phyloP scores from a whole-genome alignment of 805 yeast genomes.

The Candida palmyrensis region DNA sequence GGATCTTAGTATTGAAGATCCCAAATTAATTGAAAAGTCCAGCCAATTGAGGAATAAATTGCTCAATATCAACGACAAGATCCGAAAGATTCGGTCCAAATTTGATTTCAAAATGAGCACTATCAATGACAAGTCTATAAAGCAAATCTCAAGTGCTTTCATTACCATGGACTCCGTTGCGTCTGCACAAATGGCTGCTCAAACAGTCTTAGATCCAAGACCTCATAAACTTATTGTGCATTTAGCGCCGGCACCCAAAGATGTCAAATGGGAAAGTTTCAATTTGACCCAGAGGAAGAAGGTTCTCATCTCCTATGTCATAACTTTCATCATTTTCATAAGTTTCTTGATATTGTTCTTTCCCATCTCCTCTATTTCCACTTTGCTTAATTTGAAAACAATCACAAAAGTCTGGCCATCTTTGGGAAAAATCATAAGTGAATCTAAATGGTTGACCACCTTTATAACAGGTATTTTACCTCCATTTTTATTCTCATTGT shows the following conservation, averaged over 20 bases:
- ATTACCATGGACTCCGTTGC: slow-evolving; percentile 46
- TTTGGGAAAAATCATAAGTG: slow-evolving; percentile 46
- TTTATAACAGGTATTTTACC: slow-evolving; percentile 60
- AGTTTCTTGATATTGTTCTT: slow-evolving; percentile 49
- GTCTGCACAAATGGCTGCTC: slow-evolving; percentile 46
- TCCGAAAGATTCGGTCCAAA: slow-evolving; percentile 25
- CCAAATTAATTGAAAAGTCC: slow-evolving; percentile 10
- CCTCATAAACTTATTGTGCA: slow-evolving; percentile 38
- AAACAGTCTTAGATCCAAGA: slow-evolving; percentile 40
- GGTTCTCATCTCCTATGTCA: slow-evolving; percentile 32
- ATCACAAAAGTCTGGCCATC: slow-evolving; percentile 56
- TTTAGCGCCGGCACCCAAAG: slow-evolving; percentile 45
- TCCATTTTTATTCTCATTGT: slow-evolving; percentile 51
- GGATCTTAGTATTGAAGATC: slow-evolving; percentile 5
- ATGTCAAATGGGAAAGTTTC: slow-evolving; percentile 43
- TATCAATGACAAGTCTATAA: slow-evolving; percentile 26
- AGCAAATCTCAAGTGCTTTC: slow-evolving; percentile 42
- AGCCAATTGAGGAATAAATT: slow-evolving; percentile 30
- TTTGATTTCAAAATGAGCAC: slow-evolving; percentile 24
- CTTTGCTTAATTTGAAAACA: slow-evolving; percentile 51
- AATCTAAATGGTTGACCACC: slow-evolving; percentile 48
- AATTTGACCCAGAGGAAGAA: slow-evolving; percentile 34
- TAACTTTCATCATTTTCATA: slow-evolving; percentile 40
- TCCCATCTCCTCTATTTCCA: slow-evolving; percentile 52
- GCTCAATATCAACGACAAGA: slow-evolving; percentile 32